These are phyloP conservation scores for Physcia stellaris DNA, from an alignment of 495 filamentous ascomycete genomes.

Conservation along the genomic window DNA sequence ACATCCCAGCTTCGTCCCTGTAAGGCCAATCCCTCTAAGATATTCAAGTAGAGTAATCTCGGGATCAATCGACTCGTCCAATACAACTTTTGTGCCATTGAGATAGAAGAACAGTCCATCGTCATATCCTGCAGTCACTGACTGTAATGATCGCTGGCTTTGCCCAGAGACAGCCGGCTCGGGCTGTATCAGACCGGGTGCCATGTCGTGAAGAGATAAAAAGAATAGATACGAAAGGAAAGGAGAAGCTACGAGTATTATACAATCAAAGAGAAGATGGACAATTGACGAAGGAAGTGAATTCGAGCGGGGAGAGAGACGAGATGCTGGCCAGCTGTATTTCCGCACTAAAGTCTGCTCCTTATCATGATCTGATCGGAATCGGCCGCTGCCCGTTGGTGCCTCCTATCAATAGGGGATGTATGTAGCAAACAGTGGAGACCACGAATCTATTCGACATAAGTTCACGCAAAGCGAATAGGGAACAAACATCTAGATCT, in stretches of 20 bases:
- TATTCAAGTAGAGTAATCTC: conserved; percentile 92
- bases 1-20: conserved; percentile 63
- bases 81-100: conserved; percentile 79
- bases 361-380: too few relatives aligned
- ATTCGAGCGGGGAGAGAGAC: too few relatives aligned
- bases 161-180: conserved; percentile 33
- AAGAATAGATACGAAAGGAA: conserved; percentile 7
- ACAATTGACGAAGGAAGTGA: too few relatives aligned
- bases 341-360: too few relatives aligned
- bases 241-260: conserved; percentile 6
- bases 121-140: conserved; percentile 51
- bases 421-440: too few relatives aligned
- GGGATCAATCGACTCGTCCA: conserved; percentile 67
- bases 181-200: conserved; percentile 40
- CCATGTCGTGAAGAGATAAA: conserved; percentile 33
- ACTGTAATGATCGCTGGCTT: conserved; percentile 30
- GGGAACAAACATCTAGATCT: too few relatives aligned
- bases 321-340: too few relatives aligned
- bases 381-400: too few relatives aligned
- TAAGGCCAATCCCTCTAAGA: conserved; percentile 76
- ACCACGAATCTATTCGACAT: too few relatives aligned
- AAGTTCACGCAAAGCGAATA: too few relatives aligned
- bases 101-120: conserved; percentile 75
- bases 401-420: too few relatives aligned
- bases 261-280: neutral